Evolutionary conservation across 2,329 filamentous ascomycete genomes (phyloP).

Genomic region (Colletotrichum coccodes): DNA sequence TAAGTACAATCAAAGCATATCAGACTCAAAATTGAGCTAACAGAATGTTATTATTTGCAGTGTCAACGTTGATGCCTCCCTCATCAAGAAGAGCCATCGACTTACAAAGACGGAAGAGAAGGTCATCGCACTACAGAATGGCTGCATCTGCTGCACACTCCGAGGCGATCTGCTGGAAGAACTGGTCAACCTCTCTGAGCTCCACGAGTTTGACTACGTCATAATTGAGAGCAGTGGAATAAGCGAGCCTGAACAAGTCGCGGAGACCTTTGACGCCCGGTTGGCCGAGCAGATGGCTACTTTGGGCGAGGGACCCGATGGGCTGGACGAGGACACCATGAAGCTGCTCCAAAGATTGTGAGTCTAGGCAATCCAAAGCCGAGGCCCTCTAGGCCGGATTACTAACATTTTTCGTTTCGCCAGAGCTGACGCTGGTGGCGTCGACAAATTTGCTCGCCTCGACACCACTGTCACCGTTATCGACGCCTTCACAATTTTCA

Average conservation of each 20-base stretch:
- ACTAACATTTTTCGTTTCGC: neutral
- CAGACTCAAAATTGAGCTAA: neutral
- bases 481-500: slow-evolving; percentile 77
- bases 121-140: slow-evolving; percentile 75
- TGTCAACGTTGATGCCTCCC: slow-evolving; percentile 72
- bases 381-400: no score
- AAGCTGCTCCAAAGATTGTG: slow-evolving; percentile 49
- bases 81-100: slow-evolving; percentile 66
- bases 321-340: slow-evolving; percentile 46
- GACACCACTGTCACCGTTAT: slow-evolving; percentile 80
- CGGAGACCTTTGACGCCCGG: slow-evolving; percentile 74
- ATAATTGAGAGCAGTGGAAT: slow-evolving; percentile 79
- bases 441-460: slow-evolving; percentile 72
- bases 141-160: slow-evolving; percentile 81
- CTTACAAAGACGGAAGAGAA: slow-evolving; percentile 71
- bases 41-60: slow-evolving; percentile 40
- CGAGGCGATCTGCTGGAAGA: slow-evolving; percentile 78
- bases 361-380: slow-evolving; percentile 38
- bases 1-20: slow-evolving; percentile 39
- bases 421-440: slow-evolving; percentile 67
- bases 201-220: slow-evolving; percentile 75
- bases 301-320: slow-evolving; percentile 43
- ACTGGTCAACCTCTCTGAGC: slow-evolving; percentile 70
- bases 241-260: slow-evolving; percentile 78
- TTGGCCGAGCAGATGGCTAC: slow-evolving; percentile 58